Evolutionary conservation across 495 filamentous ascomycete species (phyloP), one percentile per base, ranked within the genome.

Genomic region (Annulohypoxylon nitens): DNA sequence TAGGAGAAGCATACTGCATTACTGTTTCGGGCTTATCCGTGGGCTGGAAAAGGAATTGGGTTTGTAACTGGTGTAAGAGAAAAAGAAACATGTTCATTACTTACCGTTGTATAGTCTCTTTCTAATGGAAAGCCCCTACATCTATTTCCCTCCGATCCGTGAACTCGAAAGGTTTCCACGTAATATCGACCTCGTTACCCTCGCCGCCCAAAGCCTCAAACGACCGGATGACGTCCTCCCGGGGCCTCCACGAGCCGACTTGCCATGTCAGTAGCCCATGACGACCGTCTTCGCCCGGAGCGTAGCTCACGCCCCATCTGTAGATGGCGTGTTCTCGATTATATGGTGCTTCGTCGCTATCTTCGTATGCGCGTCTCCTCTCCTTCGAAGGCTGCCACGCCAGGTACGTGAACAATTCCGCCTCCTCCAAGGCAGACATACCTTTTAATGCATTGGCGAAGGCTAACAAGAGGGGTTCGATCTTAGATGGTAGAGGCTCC

Each of bases 151-250:
- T 67, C 25, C 48, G 25, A 9, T 59, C 39, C 37, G 30, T 37
- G 11, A 67, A 67, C 58, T 88, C 2, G 88, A 90, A 75, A 85
- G 84, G 2, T 72, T 88, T 25, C 53, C 39, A 59, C 23, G 30
- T 48, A 48, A 67, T 59, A n/a, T 59, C 53, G 16, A 50, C 11
- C 26, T 59, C 39, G 51, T 14, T 23, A 26, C 26, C 64, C 64
- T 67, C 64, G 9, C 53, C 25, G 64, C 53, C 64, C 53, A 67
- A 59, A 67, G 48, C 58, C 39, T 63, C 39, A 36, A 72, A 67
- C 43, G 64, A 61, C 39, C 30, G 55, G 14, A 67, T 59, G 50
- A 72, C 23, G 48, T 67, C 62, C 12, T 62, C 64, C 16, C 48
- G 36, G 5, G 70, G 70, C 43, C 58, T 67, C 63, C 63, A 72